A percentile compares a stretch with the other conserved stretches of the same genome.
These are phyloP conservation scores for Macrotyloma uniflorum DNA, from an alignment of 306 rosid genomes.

Conservation along the genomic window DNA sequence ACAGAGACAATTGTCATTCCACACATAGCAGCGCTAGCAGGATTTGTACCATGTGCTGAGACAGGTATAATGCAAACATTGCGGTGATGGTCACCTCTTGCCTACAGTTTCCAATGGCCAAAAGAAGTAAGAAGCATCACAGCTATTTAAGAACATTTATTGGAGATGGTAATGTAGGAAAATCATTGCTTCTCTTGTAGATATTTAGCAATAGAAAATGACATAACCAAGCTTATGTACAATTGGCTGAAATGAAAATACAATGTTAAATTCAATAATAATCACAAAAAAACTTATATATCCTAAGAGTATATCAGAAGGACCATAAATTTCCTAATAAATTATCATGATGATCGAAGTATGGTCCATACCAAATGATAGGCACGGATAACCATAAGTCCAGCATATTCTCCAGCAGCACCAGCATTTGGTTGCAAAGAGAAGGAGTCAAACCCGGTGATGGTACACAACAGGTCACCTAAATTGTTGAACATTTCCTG, in stretches of 20 bases:
- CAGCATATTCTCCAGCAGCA: constrained; percentile 99
- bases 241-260: constrained; percentile 12
- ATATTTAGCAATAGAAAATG: constrained; percentile 37
- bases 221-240: not conserved
- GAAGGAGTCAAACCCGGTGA: constrained; percentile 98
- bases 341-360: constrained; percentile 27
- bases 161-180: not conserved
- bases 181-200: constrained; percentile 14
- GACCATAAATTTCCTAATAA: constrained; percentile 5
- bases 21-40: constrained; percentile 99
- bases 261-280: not conserved
- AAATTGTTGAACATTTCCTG: constrained; percentile 95
- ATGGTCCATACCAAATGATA: constrained; percentile 72
- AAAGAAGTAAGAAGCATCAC: constrained; percentile 31
- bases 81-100: constrained; percentile 96
- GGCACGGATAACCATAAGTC: constrained; percentile 99
- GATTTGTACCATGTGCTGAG: constrained; percentile 99
- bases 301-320: constrained; percentile 22
- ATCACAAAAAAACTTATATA: not conserved
- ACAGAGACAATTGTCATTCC: constrained; percentile 96
- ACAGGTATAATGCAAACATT: constrained; percentile 96
- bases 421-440: constrained; percentile 99
- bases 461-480: constrained; percentile 83
- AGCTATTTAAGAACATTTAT: not conserved
- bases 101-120: constrained; percentile 54